Base-by-base conservation (phyloP, 495 filamentous ascomycete genomes). In the Annulohypoxylon nitens region DNA sequence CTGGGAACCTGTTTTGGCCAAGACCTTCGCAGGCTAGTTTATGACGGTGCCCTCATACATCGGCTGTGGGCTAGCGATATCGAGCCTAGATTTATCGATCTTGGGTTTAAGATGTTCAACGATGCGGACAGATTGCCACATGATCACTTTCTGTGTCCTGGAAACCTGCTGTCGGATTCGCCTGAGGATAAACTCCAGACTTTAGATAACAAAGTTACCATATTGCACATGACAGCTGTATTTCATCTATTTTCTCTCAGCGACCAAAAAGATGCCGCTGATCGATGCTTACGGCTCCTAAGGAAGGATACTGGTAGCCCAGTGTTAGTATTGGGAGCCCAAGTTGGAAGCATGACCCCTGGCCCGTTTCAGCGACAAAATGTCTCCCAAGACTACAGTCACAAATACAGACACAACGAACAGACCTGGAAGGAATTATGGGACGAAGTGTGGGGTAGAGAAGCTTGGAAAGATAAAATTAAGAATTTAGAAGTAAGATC, bases 61-160 rank as follows among this genome's bases (percentile, higher is more conserved):
- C 81, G 84, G 14, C 73, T 88, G 33, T 84, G 80, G 70, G 88
- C 85, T 6, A 79, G 78, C n/a, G 86, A 90, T 57, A 70, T 88
- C 4, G 69, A 81, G n/a, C 58, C 76, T 7, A 76, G 81, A 16
- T 88, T 88, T 64, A 81, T 89, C 51, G 78, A 84, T 4, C 75
- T 89, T 2, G 86, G 85, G 3, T 87, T 83, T 61, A 84, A 76
- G 57, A 60, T 82, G 61, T 79, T 79, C 68, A 60, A 67, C 47
- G 78, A 81, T 66, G 53, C 66, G 1, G 76, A 83, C 8, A 81
- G 62, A 0, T 78, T 88, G 1, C 69, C 83, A 11, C 71, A 78
- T 0, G 63, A 73, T 2, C 88, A 90, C 58, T 79, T 90, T 11
- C 61, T 75, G 0, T 77, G 75, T 18, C 75, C 75, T 0, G 75